Evolutionary conservation across 371 early-diverging fungal species (phyloP).

Genomic region (Mucor plumbeus): DNA sequence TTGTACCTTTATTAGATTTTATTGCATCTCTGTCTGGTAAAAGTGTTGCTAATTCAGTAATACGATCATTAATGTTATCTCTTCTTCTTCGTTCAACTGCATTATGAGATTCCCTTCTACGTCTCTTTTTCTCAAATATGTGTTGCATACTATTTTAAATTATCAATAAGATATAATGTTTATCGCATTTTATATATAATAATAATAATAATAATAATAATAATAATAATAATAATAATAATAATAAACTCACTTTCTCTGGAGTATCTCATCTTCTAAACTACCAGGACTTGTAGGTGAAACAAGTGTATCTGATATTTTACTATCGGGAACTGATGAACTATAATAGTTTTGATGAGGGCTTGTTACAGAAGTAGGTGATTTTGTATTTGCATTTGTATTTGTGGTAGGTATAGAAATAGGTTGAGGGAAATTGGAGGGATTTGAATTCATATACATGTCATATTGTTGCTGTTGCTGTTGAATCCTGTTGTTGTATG

Average conservation of each 20-base stretch:
- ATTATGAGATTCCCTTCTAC: constrained; percentile 45
- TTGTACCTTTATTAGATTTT: constrained; percentile 80
- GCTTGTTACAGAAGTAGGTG: constrained; percentile 4
- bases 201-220: no score
- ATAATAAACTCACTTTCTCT: constrained; percentile 52
- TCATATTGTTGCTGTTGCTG: constrained; percentile 22
- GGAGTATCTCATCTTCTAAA: constrained; percentile 44
- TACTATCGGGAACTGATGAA: background rate
- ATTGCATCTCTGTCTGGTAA: constrained; percentile 55
- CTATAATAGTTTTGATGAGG: constrained; percentile 15
- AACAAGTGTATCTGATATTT: constrained; percentile 22
- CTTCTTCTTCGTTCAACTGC: constrained; percentile 89
- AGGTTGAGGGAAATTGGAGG: constrained; percentile 18
- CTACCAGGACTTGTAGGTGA: constrained; percentile 36
- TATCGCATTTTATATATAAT: no score
- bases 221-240: no score
- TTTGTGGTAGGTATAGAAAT: constrained; percentile 2
- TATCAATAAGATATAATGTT: no score
- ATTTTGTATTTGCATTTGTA: background rate
- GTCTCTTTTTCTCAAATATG: constrained; percentile 42
- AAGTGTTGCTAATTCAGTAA: constrained; percentile 59
- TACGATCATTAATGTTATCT: constrained; percentile 96
- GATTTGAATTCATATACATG: constrained; percentile 29
- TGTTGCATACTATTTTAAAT: constrained; percentile 31
- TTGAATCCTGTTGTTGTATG: background rate